phyloP scores from a whole-genome alignment of 345 rosid species.

The Lepidium aucheri region DNA sequence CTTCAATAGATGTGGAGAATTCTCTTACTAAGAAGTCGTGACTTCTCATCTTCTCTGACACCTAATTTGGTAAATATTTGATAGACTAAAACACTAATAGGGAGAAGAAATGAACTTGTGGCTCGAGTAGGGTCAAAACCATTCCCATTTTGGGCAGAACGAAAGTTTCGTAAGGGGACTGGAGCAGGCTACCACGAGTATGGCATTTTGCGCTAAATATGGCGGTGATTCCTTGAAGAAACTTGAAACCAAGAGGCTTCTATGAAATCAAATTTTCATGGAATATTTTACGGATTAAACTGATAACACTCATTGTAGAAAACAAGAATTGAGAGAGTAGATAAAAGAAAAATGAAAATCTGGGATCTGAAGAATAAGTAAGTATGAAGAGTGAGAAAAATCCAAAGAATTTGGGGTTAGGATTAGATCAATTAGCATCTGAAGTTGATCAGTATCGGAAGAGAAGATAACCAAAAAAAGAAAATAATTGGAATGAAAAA shows the following conservation, averaged over 20 bases:
- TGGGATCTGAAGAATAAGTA: not conserved
- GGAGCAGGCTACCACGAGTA: too few species aligned
- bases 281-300: constrained; percentile 31
- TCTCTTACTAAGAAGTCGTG: constrained; percentile 28
- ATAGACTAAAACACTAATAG: constrained; percentile 20
- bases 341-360: too few species aligned
- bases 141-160: too few species aligned
- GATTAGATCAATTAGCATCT: not conserved
- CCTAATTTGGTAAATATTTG: constrained; percentile 7
- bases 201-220: constrained; percentile 17
- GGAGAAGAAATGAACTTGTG: constrained; percentile 18
- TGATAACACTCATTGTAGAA: constrained; percentile 28
- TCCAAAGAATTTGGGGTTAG: not conserved
- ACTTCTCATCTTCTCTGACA: constrained; percentile 23
- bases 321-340: not conserved
- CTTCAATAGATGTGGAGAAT: constrained; percentile 60
- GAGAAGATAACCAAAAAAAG: not conserved
- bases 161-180: too few species aligned
- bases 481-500: not conserved
- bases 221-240: constrained; percentile 8
- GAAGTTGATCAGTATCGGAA: too few species aligned
- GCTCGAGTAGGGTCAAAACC: constrained; percentile 23
- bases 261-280: constrained; percentile 33
- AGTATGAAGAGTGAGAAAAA: not conserved
- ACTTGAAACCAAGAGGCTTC: constrained; percentile 16